Base-by-base conservation (phyloP, 768 basidiomycete species). In the Mycena sanguinolenta region DNA sequence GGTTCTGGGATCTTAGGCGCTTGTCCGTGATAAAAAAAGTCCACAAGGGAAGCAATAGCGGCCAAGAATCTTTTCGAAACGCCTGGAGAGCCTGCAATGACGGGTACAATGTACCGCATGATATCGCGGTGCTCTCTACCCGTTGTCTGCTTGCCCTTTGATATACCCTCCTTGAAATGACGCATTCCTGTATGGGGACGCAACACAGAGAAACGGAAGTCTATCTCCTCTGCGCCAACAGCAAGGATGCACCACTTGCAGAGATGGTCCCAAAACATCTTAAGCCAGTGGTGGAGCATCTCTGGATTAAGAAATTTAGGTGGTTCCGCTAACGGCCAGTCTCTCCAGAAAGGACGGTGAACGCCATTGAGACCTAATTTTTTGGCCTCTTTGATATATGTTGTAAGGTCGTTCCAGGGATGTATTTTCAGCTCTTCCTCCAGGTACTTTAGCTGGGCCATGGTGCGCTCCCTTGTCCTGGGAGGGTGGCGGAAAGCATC, bases 271-370 rank as follows among this genome's bases (percentile, higher is more conserved):
- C 6, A 60, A 19, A 30, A 28, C 3, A 44, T 1, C 23, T 46
- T 60, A n/a, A 58, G 17, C 57, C 57, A 58, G n/a, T 58, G 57
- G 28, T 58, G 57, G 9, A 58, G 17, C 3, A 58, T 39, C 38
- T 58, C 57, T 4, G 36, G 57, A 13, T 34, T 58, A 9, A 58
- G n/a, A 14, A 58, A 58, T 2, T 1, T 3, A 21, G 57, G 23
- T 1, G 57, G 57, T 6, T 58, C 36, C 9, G 57, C 57, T n/a
- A 38, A 23, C 5, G 36, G 36, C 36, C 36, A 58, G 13, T 58
- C n/a, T 13, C 1, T 7, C 57, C 57, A 58, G 27, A 58, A 58
- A 27, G 57, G 57, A 2, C n/a, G 34, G 14, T 58, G 57, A 16
- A 58, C 57, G 3, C 57, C 57, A 19, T 39, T 58, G 2, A 58